Evolutionary conservation across 1,284 basidiomycete species (phyloP).

Genomic region (Pseudomicrostroma phylloplanum): DNA sequence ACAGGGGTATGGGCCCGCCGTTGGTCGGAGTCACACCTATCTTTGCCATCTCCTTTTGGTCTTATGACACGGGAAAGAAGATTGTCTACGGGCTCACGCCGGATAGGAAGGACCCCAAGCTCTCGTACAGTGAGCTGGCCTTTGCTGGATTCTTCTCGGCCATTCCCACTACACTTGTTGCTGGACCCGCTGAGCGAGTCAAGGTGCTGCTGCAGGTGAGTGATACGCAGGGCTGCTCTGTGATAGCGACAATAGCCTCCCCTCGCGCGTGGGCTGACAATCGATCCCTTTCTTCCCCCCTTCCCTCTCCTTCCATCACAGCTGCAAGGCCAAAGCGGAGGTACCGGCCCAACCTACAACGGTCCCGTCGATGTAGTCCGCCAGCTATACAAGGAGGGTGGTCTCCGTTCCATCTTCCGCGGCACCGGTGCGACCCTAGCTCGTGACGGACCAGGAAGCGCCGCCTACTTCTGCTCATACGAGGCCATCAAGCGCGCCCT

Average conservation of each 20-base stretch:
- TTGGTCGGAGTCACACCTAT: slow-evolving; percentile 95
- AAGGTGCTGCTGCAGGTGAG: slow-evolving; percentile 87
- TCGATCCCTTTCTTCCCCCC: too few species aligned
- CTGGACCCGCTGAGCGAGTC: slow-evolving; percentile 91
- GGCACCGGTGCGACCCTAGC: slow-evolving; percentile 86
- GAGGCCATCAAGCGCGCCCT: slow-evolving; percentile 84
- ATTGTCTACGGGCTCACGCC: slow-evolving; percentile 65
- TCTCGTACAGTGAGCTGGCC: slow-evolving; percentile 79
- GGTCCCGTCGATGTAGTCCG: slow-evolving; percentile 86
- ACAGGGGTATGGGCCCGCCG: slow-evolving; percentile 93
- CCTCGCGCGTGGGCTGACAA: background rate
- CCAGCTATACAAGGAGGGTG: slow-evolving; percentile 90
- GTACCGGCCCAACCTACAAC: slow-evolving; percentile 67
- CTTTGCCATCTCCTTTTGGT: slow-evolving; percentile 98
- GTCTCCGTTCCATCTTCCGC: slow-evolving; percentile 82
- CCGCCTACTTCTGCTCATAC: slow-evolving; percentile 95
- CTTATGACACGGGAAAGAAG: slow-evolving; percentile 88
- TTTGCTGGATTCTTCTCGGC: slow-evolving; percentile 91
- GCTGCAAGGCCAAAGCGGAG: slow-evolving; percentile 77
- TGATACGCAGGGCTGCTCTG: background rate
- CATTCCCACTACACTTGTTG: slow-evolving; percentile 81
- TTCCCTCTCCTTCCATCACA: slow-evolving; percentile 48
- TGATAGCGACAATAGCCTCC: background rate
- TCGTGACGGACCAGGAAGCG: slow-evolving; percentile 91
- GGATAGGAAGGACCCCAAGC: slow-evolving; percentile 60